Base-by-base conservation (phyloP, 1,139 yeast species). In the Pichia sp. region DNA sequence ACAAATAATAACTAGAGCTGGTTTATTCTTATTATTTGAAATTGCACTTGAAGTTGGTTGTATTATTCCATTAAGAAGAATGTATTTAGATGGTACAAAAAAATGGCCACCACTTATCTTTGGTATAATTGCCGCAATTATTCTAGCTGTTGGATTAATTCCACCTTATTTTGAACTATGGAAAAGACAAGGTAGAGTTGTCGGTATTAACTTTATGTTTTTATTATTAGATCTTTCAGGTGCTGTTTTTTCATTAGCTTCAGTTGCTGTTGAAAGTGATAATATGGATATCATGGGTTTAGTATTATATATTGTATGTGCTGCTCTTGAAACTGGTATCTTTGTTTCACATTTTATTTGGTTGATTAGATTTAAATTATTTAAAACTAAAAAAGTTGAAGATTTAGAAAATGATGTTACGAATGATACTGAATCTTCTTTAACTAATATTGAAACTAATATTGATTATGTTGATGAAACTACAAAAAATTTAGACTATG, bases 101-200 rank as follows among this genome's bases (percentile, higher is more conserved):
- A 68, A 70, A 34, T 89, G 96, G 94, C 96, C 97, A 7, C 75
- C 81, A 60, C 65, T 87, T 36, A 73, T 89, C 41, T 75, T 87
- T 53, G 97, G 97, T 25, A 75, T 86, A 18, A 55, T 86, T 39
- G 96, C 97, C 0, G 79, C 95, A 0, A 72, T 89, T 0, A 64
- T 86, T 30, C 70, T 90, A 31, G 95, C 87, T 0, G 59, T 78
- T 2, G 97, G 97, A 0, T 71, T 90, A 42, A 60, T 90, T 2
- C 97, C 97, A 0, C 97, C 97, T 5, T 90, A 89, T 65, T 81
- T 81, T 59, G 97, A 90, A 63, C 70, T 90, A 36, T 78, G 79
- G 36, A 86, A 86, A 62, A 75, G 96, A 53, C 66, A 76, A 44
- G 97, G 97, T 3, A 71, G 87, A 43, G 97, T 90, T 5, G 79